These are phyloP conservation scores for Aspergillus aculeatus DNA, from an alignment of 2,329 filamentous ascomycete genomes.

Conservation along the genomic window DNA sequence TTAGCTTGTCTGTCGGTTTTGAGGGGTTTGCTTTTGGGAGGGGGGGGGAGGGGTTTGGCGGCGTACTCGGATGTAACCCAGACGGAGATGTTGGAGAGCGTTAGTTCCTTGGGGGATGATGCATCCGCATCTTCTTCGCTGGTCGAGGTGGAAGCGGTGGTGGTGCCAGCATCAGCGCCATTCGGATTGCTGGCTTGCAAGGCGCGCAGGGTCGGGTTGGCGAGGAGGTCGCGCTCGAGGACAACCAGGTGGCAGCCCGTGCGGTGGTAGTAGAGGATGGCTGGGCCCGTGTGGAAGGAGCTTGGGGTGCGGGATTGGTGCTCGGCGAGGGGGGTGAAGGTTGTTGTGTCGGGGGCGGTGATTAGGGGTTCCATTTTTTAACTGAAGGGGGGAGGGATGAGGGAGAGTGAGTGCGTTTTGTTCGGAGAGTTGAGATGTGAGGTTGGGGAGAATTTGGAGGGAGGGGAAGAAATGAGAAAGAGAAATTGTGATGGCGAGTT, in stretches of 20 bases:
- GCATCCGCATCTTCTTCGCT: slow-evolving; percentile 12
- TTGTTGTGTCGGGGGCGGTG: slow-evolving; percentile 37
- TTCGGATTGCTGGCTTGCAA: slow-evolving; percentile 18
- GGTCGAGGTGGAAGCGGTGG: slow-evolving; percentile 15
- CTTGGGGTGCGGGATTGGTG: slow-evolving; percentile 50
- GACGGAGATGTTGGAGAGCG: slow-evolving; percentile 42
- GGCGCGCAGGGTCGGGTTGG: slow-evolving; percentile 34
- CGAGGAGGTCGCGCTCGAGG: slow-evolving; percentile 40
- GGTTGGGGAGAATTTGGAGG: slow-evolving; percentile 2
- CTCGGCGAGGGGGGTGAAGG: slow-evolving; percentile 45
- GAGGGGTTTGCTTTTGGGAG: background rate
- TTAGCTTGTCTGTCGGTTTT: slow-evolving; percentile 9
- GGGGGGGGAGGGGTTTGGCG: slow-evolving; percentile 12
- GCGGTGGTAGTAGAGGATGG: slow-evolving; percentile 49
- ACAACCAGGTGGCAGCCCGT: slow-evolving; percentile 46
- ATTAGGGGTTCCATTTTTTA: slow-evolving; percentile 45
- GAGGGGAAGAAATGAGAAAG: background rate
- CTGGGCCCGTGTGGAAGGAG: slow-evolving; percentile 48
- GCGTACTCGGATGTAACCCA: slow-evolving; percentile 51
- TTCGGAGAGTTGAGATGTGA: slow-evolving; percentile 8
- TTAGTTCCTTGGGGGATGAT: slow-evolving; percentile 28
- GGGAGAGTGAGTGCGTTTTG: background rate
- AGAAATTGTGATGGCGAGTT: background rate
- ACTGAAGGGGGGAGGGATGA: background rate
- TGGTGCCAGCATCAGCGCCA: slow-evolving; percentile 9